These are phyloP conservation scores for Leishmania lainsoni DNA, from an alignment of 208 protist genomes.

Conservation along the genomic window DNA sequence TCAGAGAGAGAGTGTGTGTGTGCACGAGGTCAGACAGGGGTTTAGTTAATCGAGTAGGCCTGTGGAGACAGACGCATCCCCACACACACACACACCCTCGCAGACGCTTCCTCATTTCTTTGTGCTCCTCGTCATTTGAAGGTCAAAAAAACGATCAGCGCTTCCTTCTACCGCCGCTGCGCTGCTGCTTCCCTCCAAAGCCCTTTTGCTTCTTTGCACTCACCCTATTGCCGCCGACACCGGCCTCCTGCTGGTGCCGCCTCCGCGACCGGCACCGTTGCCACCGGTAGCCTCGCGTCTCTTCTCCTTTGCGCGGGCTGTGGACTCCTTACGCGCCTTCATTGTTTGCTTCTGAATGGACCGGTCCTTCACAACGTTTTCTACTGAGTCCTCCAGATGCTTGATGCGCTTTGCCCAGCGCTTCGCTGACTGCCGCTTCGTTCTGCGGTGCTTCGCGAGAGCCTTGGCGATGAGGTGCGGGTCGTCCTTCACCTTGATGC, in stretches of 20 bases:
- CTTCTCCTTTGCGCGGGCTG: constrained; percentile 28
- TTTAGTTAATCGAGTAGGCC: not conserved
- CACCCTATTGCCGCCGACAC: constrained; percentile 14
- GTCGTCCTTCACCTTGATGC: constrained; percentile 79
- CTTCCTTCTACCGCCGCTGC: not conserved
- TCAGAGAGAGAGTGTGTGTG: not conserved
- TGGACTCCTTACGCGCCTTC: constrained; percentile 35
- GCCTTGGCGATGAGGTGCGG: constrained; percentile 61
- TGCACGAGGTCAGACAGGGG: not conserved
- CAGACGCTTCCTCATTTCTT: not conserved
- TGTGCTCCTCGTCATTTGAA: not conserved
- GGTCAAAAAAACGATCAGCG: constrained; percentile 4
- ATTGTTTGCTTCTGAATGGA: constrained; percentile 40
- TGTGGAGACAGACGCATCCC: not conserved
- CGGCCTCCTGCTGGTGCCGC: too few relatives aligned
- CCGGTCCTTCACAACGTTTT: constrained; percentile 74
- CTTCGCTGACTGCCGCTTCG: constrained; percentile 83
- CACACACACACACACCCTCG: not conserved
- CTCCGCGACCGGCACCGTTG: not conserved
- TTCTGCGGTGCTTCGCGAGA: constrained; percentile 71
- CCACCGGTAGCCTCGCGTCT: constrained; percentile 18
- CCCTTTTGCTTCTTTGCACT: constrained; percentile 17
- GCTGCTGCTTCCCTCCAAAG: constrained; percentile 11
- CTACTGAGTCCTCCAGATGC: constrained; percentile 61
- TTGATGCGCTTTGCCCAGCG: constrained; percentile 72